Percentiles rank a stretch among this genome's conserved stretches.
phyloP scores from a whole-genome alignment of 2,329 filamentous ascomycete genomes.

The Aspergillus sp. region DNA sequence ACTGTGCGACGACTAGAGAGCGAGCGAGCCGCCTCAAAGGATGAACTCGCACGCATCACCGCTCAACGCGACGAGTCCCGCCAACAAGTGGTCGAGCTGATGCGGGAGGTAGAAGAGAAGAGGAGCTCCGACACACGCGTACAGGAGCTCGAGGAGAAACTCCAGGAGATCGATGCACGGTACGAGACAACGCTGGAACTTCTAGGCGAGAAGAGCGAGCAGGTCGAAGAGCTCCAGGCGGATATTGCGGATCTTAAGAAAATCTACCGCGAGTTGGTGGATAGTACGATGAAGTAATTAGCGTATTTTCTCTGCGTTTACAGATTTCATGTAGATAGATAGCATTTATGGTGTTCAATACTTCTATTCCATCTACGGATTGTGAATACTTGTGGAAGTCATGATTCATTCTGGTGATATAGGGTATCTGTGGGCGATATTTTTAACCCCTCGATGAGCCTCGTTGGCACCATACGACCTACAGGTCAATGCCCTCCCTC shows the following conservation, averaged over 20 bases:
- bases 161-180: conserved; percentile 71
- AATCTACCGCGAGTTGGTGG: conserved; percentile 92
- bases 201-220: conserved; percentile 95
- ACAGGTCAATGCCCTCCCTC: conserved; percentile 76
- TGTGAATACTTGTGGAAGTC: neutral
- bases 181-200: conserved; percentile 93
- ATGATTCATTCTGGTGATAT: neutral
- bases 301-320: neutral
- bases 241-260: conserved; percentile 93
- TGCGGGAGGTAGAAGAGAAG: conserved; percentile 81
- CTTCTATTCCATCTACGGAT: neutral
- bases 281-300: conserved; percentile 73
- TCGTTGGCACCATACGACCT: neutral
- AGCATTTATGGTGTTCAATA: conserved; percentile 5
- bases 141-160: conserved; percentile 67
- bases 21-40: conserved; percentile 85
- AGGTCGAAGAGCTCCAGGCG: conserved; percentile 84
- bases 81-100: conserved; percentile 85
- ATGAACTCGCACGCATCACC: conserved; percentile 79
- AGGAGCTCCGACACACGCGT: conserved; percentile 64
- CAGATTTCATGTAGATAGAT: conserved; percentile 16
- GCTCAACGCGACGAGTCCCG: conserved; percentile 90
- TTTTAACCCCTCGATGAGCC: neutral
- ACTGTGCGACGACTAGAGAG: conserved; percentile 88
- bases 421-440: conserved; percentile 15